Evolutionary conservation across 2,329 filamentous ascomycete genomes (phyloP), one percentile per base, ranked within the genome.

Genomic region (Trichoderma sp.): DNA sequence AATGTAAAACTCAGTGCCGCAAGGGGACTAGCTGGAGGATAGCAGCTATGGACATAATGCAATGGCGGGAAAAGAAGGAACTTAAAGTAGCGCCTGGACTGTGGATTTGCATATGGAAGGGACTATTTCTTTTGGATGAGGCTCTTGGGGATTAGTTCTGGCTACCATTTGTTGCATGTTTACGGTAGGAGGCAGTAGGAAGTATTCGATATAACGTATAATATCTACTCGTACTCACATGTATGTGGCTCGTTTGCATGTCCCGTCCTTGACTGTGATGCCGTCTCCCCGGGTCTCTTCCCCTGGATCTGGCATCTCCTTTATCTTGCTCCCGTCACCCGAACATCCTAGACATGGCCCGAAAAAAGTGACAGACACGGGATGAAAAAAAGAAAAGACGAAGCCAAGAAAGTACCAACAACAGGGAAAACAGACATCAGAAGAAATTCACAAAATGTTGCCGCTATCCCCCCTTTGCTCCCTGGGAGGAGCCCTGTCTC

Each of bases 1-100:
- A 61, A 52, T 30, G 19, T 30, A 52, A 62, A 14, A 30, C 2
- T 9, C 44, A 62, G 48, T 44, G 30, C 58, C 39, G 48, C 4
- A 62, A 62, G 24, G 24, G 58, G 28, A 34, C 48, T 62, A 62
- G 58, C 39, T 17, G 7, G 39, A 19, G 10, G 45, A 6, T 2
- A 43, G 39, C 45, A 47, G 10, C 34, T 34, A 28, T 7, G 28
- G n/a, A n/a, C n/a, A n/a, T 34, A 39, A 39, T 51, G 57, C 57
- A 60, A 30, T 21, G 58, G 48, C 48, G 58, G 58, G 48, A 62
- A 62, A 51, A 62, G 41, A 62, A 52, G 58, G 57, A 60, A 60
- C 47, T 51, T 51, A 51, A 60, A 60, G 57, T 60, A 60, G 57
- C 57, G 57, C 21, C 57, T 39, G 34, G 34, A 39, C 34, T 39